Percentiles rank a stretch among this genome's conserved stretches.
phyloP scores from a whole-genome alignment of 2,329 filamentous ascomycete species.

The Aspergillus phoenicis region DNA sequence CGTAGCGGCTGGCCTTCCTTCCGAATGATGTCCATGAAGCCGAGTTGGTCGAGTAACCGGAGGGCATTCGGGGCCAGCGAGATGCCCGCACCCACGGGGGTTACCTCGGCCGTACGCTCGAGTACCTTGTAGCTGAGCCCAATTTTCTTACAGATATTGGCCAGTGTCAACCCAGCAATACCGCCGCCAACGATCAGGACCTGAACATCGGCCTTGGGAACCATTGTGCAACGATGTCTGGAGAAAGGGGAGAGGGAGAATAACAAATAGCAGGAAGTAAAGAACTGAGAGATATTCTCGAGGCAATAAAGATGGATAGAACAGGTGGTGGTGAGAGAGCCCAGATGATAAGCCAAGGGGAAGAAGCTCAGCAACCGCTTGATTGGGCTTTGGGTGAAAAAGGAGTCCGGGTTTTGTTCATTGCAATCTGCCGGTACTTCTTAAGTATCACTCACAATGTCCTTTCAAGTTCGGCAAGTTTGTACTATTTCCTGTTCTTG shows the following conservation, averaged over 20 bases:
- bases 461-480: no score
- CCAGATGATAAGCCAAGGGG: no score
- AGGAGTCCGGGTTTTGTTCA: not conserved
- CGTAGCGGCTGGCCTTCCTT: not conserved
- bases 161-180: conserved; percentile 7
- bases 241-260: not conserved
- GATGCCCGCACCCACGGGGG: conserved; percentile 4
- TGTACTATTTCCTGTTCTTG: no score
- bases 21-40: not conserved
- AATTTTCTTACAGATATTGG: not conserved
- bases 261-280: no score
- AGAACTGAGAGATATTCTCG: no score
- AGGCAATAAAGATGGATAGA: no score
- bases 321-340: no score
- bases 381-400: not conserved
- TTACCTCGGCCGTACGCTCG: conserved; percentile 1
- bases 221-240: not conserved
- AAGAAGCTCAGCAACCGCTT: not conserved
- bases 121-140: conserved; percentile 3
- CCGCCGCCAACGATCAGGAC: conserved; percentile 7
- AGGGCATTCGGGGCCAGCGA: conserved; percentile 7
- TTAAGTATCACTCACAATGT: not conserved
- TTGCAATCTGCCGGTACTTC: not conserved
- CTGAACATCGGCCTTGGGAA: not conserved
- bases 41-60: conserved; percentile 5